A percentile compares a stretch with the other conserved stretches of the same genome.
Evolutionary conservation across 352 stramenopile genomes (phyloP).

Genomic region (Phytophthora ohioensis): DNA sequence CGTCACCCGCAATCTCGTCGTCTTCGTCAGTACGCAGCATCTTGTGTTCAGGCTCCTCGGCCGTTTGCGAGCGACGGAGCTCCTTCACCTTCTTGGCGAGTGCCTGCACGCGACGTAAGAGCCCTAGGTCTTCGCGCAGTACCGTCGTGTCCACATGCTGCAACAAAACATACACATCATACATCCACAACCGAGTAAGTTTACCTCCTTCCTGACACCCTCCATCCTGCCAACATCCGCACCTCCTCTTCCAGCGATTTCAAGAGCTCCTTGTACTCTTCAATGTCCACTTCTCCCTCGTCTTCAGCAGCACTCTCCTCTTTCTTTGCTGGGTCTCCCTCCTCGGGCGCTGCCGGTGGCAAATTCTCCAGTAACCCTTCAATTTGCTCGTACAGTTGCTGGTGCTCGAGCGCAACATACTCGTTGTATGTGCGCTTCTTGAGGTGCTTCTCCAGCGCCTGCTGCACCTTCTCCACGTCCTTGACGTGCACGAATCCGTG

Average conservation of each 20-base stretch:
- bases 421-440: slow-evolving; percentile 62
- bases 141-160: slow-evolving; percentile 62
- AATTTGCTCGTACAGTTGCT: slow-evolving; percentile 78
- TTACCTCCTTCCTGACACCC: too few relatives aligned
- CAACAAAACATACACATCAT: slow-evolving; percentile 21
- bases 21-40: slow-evolving; percentile 31
- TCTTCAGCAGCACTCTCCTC: slow-evolving; percentile 19
- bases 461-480: slow-evolving; percentile 57
- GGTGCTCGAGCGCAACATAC: slow-evolving; percentile 68
- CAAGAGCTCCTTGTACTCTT: slow-evolving; percentile 62
- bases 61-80: slow-evolving; percentile 32
- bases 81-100: slow-evolving; percentile 58
- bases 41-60: slow-evolving; percentile 41
- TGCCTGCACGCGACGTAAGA: slow-evolving; percentile 67
- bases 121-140: slow-evolving; percentile 60
- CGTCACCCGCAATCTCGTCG: slow-evolving; percentile 16
- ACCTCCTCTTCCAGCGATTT: slow-evolving; percentile 62
- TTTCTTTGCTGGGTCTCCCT: neutral
- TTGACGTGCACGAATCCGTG: slow-evolving; percentile 74
- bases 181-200: too few relatives aligned
- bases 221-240: neutral
- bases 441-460: slow-evolving; percentile 43
- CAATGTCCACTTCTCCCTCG: slow-evolving; percentile 30
- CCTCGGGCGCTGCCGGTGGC: slow-evolving; percentile 25
- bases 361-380: slow-evolving; percentile 65